Evolutionary conservation across 2,329 filamentous ascomycete species (phyloP), one percentile per base, ranked within the genome.

Genomic region (Curvularia verruculosa): DNA sequence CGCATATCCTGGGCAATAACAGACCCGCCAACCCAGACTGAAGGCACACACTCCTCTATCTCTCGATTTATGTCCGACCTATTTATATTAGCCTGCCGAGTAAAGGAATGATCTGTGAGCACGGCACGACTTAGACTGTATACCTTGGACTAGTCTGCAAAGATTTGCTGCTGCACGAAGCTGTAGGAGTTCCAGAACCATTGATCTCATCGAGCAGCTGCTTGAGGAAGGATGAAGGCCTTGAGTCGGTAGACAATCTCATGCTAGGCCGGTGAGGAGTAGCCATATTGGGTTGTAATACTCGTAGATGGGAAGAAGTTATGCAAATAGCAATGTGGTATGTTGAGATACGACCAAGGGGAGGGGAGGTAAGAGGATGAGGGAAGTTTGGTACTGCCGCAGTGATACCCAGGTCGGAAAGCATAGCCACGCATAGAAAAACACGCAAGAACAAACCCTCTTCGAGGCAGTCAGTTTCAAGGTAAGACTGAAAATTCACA

Each of bases 121-220:
- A 23, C 12, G 3, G 29, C n/a, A 7, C 6, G 15, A 15, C 8
- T 26, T 10, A 18, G 2, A 44, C 3, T 2, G 15, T 26, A 6
- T 34, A 41, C 28, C 26, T 28, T 15, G 9, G 8, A 24, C 39
- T 43, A n/a, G 10, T 18, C 10, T 13, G 49, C 5, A 13, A 19
- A n/a, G 10, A 24, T 12, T 29, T n/a, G 15, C 28, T 15, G 6
- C 40, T 47, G 6, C 24, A 24, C 29, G 18, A 10, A 23, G 44
- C 43, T 31, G 41, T 45, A 2, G 52, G 47, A 26, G 55, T 45
- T 12, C 36, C 26, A 34, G 28, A 19, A 31, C 57, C 58, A 28
- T 61, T 66, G 56, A 74, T 69, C 36, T 73, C 69, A 18, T 71
- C 62, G 15, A 74, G 63, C 6, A 75, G 63, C 19, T 64, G 56